phyloP scores from a whole-genome alignment of 192 early-diverging fungal genomes.

The Linnemannia elongata region DNA sequence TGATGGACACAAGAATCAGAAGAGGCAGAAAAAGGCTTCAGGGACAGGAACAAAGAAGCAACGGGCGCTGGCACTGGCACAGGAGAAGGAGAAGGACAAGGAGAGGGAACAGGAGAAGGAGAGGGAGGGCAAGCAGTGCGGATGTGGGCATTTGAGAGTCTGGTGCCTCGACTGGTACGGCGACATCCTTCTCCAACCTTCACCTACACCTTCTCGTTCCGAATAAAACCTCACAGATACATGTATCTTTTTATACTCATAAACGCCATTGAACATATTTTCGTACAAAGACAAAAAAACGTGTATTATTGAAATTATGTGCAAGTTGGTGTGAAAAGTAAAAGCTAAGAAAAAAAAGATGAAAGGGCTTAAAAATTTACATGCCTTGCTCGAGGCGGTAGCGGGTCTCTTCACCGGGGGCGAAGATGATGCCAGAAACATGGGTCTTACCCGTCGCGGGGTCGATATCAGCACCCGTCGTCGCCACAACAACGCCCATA shows the following conservation, averaged over 20 bases:
- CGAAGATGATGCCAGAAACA: constrained; percentile 38
- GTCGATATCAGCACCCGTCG: constrained; percentile 39
- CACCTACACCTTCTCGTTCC: neutral
- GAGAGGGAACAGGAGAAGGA: neutral
- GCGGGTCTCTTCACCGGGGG: constrained; percentile 44
- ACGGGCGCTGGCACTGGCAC: neutral
- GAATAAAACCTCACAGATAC: neutral
- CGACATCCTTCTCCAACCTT: neutral
- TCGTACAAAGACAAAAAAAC: no score
- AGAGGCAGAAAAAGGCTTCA: neutral
- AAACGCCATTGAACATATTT: no score
- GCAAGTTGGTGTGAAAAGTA: neutral
- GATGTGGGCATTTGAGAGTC: constrained; percentile 27
- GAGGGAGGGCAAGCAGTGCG: neutral
- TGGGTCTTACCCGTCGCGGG: constrained; percentile 34
- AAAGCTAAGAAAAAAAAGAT: neutral
- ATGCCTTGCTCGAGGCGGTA: constrained; percentile 47
- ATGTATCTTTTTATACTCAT: no score
- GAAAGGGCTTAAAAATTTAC: constrained; percentile 5
- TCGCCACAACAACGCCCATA: constrained; percentile 22
- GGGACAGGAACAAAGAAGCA: neutral
- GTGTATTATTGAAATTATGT: no score
- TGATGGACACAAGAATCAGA: neutral
- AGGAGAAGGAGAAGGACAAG: neutral
- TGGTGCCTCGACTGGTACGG: constrained; percentile 41